These are phyloP conservation scores for Leishmania guyanensis DNA, from an alignment of 208 protist species.

Conservation along the genomic window DNA sequence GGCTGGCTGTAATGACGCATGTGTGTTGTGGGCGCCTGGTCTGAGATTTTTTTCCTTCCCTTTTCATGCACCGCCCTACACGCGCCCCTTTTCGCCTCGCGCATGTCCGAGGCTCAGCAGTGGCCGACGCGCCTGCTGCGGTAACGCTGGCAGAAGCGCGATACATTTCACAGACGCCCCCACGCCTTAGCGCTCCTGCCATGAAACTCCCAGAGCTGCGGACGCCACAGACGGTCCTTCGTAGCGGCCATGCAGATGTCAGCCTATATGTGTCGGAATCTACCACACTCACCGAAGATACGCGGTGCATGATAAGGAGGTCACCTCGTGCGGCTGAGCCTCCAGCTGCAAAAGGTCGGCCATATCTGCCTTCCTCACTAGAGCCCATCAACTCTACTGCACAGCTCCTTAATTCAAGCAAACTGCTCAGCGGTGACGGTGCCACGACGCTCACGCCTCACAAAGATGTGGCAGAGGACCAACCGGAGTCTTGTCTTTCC, in stretches of 20 bases:
- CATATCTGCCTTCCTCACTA: not conserved
- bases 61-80: not conserved
- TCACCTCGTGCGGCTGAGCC: not conserved
- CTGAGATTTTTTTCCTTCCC: slow-evolving; percentile 1
- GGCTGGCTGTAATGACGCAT: too few species aligned
- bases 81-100: not conserved
- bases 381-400: not conserved
- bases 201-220: slow-evolving; percentile 3
- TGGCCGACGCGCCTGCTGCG: too few species aligned
- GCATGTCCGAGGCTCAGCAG: not conserved
- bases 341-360: not conserved
- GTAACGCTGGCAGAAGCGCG: not conserved
- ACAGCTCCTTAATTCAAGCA: not conserved
- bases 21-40: not conserved
- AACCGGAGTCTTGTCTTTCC: not conserved
- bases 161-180: not conserved
- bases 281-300: not conserved
- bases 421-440: not conserved
- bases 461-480: not conserved
- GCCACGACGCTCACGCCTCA: not conserved
- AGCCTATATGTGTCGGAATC: not conserved
- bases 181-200: not conserved
- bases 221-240: not conserved
- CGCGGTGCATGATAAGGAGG: not conserved
- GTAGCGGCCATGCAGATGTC: not conserved